Base-by-base conservation (phyloP, 164 flowering plant species). In the Cinnamomum micranthum region DNA sequence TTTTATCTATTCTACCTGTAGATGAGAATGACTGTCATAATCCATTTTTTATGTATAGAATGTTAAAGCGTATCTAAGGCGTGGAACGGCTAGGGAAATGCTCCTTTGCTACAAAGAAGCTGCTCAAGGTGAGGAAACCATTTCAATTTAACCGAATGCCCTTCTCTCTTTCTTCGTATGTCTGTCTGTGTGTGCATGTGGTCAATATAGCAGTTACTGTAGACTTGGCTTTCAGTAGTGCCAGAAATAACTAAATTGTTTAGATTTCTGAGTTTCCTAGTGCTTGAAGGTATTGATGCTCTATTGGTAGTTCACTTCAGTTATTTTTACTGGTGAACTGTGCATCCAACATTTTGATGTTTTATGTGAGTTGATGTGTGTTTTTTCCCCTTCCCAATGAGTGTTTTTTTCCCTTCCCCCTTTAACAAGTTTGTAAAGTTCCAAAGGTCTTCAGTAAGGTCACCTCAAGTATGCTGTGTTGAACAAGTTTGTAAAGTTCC, bases 21-120 rank as follows among this genome's bases (percentile, higher is more conserved):
- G 19, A 28, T 4, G 33, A 66, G 31, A 25, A 66, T 4, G 28
- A 66, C 17, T 66, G 17, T 27, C 20, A 28, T 71, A 17, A 51
- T 68, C 14, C 12, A 22, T 76, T 35, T 78, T 73, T 47, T 25
- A 24, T 73, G 33, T 77, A 75, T 90, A 95, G 99, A 92, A 90
- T 88, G 98, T 95, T 73, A 95, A 95, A 83, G 95, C 99, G 51
- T 95, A 90, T 85, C 68, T 95, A 78, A 90, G 99, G 76, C 91
- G 98, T 77, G 99, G 98, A 71, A 88, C 97, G 20, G 97, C 99
- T 60, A 87, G 90, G 75, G 98, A 95, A 77, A 84, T 91, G 68
- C 91, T 92, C 69, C 79, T 91, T 10, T 81, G 78, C 58, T 89
- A 91, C 76, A 92, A 87, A 74, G 97, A 92, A 76, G 92, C 99